Evolutionary conservation across 148 eudicot genomes (phyloP).

Genomic region (Nepenthes mirabilis): DNA sequence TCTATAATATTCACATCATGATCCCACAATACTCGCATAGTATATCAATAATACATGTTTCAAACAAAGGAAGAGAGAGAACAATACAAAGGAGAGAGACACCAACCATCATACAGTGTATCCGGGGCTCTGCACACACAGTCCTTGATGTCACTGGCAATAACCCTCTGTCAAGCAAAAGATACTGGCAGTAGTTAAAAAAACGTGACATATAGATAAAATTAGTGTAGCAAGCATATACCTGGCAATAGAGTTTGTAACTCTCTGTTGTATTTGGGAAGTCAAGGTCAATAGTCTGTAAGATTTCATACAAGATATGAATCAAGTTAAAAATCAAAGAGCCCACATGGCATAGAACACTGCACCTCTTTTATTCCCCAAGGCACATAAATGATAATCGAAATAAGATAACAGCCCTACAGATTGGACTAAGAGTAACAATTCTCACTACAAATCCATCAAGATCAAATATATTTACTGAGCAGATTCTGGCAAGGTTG

Average conservation of each 20-base stretch:
- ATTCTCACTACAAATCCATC: too few species aligned
- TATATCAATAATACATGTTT: neutral
- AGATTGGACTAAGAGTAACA: too few species aligned
- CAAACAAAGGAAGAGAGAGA: neutral
- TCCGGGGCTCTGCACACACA: constrained; percentile 98
- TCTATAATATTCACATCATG: too few species aligned
- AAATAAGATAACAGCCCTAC: too few species aligned
- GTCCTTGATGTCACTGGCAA: constrained; percentile 92
- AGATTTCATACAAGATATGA: constrained; percentile 3
- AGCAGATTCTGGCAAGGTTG: too few species aligned
- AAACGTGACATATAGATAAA: neutral
- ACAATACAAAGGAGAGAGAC: constrained; percentile 1
- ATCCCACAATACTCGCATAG: too few species aligned
- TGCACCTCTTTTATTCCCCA: too few species aligned
- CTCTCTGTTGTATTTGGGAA: constrained; percentile 86
- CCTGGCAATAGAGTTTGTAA: constrained; percentile 89
- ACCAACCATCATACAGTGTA: constrained; percentile 90
- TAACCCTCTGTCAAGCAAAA: constrained; percentile 53
- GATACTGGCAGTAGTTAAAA: neutral
- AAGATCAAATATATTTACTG: too few species aligned
- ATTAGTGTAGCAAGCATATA: constrained; percentile 12
- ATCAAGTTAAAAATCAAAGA: constrained; percentile 3
- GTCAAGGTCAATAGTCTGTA: constrained; percentile 74
- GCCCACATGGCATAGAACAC: too few species aligned
- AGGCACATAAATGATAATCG: too few species aligned